Conservation (phyloP, 1,284 basidiomycete genomes). For the Cryptococcus sp. region DNA sequence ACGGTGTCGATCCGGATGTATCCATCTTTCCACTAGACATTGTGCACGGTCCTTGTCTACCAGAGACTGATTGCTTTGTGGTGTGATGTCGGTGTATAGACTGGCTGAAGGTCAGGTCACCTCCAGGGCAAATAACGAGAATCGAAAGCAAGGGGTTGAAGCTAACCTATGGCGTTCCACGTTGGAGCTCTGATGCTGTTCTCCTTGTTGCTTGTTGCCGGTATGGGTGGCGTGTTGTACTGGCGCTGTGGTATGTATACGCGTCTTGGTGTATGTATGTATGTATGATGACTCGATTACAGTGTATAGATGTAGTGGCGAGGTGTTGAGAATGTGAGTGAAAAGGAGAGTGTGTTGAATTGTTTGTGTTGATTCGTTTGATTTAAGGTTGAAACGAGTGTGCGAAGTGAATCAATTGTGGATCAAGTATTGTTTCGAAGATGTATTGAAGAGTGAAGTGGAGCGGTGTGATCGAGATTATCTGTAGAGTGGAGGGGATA, state of each 20-base stretch:
- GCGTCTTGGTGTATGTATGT: too few species aligned
- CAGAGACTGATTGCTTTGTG: background rate
- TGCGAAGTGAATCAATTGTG: background rate
- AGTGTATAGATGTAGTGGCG: too few species aligned
- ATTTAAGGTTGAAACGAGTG: background rate
- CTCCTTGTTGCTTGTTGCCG: background rate
- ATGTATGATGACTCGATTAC: too few species aligned
- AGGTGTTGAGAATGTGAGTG: background rate
- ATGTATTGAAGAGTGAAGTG: background rate
- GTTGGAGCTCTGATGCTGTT: background rate
- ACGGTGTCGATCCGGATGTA: background rate
- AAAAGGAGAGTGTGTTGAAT: background rate
- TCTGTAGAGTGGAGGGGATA: background rate
- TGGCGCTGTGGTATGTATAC: too few species aligned
- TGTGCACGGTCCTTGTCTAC: background rate
- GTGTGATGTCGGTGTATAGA: background rate
- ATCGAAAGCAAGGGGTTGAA: background rate
- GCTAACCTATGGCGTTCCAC: background rate
- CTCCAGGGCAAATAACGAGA: background rate
- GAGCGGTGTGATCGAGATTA: background rate
- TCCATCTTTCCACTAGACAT: background rate
- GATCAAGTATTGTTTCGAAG: background rate
- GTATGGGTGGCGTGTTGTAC: background rate
- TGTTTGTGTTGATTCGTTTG: background rate
- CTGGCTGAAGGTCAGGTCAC: background rate